phyloP scores from a whole-genome alignment of 169 alveolate genomes.

The Babesia bigemina region DNA sequence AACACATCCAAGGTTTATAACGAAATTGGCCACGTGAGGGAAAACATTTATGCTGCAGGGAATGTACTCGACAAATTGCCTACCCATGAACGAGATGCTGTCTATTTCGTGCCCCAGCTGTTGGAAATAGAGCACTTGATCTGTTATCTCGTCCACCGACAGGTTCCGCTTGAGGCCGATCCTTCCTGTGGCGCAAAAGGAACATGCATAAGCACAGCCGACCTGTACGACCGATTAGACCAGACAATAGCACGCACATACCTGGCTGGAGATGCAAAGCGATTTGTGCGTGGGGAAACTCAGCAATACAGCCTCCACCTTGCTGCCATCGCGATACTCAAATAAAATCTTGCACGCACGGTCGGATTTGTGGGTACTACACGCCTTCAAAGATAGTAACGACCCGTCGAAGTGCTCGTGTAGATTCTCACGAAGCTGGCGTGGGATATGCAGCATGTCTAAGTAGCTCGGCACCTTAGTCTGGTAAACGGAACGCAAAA shows the following conservation, averaged over 20 bases:
- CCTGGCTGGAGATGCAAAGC: conserved; percentile 85
- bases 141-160: conserved; percentile 84
- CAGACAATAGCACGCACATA: background rate
- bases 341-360: conserved; percentile 80
- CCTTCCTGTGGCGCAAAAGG: conserved; percentile 88
- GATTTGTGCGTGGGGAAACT: conserved; percentile 82
- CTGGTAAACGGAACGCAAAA: conserved; percentile 70
- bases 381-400: conserved; percentile 69
- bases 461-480: conserved; percentile 58
- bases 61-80: background rate
- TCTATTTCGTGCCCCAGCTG: conserved; percentile 75
- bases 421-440: conserved; percentile 65
- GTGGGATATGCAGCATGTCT: conserved; percentile 77
- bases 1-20: background rate
- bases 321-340: conserved; percentile 78
- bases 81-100: conserved; percentile 87
- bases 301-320: conserved; percentile 81
- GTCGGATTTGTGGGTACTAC: conserved; percentile 69
- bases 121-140: conserved; percentile 81
- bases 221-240: conserved; percentile 46
- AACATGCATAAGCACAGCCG: conserved; percentile 84
- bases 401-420: conserved; percentile 63
- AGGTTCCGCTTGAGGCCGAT: conserved; percentile 84
- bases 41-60: no score
- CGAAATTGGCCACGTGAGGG: no score